Evolutionary conservation across 495 filamentous ascomycete genomes (phyloP).

Genomic region (Penicillium lividum): DNA sequence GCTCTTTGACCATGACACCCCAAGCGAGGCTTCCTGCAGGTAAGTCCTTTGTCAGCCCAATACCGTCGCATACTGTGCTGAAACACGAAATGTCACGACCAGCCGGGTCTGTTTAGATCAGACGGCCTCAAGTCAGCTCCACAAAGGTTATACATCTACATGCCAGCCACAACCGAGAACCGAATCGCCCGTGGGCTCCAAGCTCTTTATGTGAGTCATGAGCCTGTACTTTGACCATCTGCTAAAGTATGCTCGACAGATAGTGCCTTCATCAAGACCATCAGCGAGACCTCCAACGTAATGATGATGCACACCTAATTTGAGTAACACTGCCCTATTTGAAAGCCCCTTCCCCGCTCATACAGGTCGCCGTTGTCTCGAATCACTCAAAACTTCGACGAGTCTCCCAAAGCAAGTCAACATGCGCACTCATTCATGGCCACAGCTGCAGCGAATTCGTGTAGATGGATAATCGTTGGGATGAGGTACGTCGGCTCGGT

Average conservation of each 20-base stretch:
- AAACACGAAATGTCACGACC: constrained; percentile 3
- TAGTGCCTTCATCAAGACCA: background rate
- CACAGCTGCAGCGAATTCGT: background rate
- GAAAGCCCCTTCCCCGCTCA: background rate
- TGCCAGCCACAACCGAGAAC: background rate
- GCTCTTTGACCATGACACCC: background rate
- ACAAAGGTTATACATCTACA: background rate
- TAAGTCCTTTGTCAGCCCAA: background rate
- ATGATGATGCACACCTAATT: too few relatives aligned
- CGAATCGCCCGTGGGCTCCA: background rate
- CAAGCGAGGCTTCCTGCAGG: background rate
- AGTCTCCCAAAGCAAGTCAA: constrained; percentile 1
- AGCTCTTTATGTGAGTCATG: background rate
- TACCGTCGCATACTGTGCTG: background rate
- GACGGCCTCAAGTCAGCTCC: too few relatives aligned
- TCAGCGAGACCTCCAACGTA: too few relatives aligned
- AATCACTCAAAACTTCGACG: background rate
- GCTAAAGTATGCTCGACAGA: background rate
- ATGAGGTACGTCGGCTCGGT: background rate
- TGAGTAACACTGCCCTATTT: background rate
- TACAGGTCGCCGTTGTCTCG: background rate
- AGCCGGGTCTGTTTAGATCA: background rate
- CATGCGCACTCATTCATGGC: background rate
- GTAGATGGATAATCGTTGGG: background rate
- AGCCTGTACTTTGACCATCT: background rate